Base-by-base conservation (phyloP, 139 green algal genomes). In the Trebouxia sp. region DNA sequence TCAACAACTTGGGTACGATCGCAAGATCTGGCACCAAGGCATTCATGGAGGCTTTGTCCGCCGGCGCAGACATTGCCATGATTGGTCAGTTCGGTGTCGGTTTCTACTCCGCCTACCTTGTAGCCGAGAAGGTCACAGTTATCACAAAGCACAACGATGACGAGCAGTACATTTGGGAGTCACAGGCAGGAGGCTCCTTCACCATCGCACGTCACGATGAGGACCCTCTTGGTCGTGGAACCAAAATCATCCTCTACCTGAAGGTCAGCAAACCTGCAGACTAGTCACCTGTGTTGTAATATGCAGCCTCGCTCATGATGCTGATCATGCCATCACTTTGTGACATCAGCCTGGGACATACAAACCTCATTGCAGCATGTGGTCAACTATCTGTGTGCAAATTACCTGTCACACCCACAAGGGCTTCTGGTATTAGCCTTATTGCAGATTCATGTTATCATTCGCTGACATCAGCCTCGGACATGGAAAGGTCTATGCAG, bases 1-100 rank as follows among this genome's bases (percentile, higher is more conserved):
- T 99, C 50, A 99, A 99, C 93, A 99, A 99, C 90, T 89, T 99
- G 84, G 97, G 97, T 56, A 99, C 97, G 24, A 99, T 99, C 70
- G 97, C 97, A 1, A 94, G 97, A 74, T 99, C 96, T 20, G 97
- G 97, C 78, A 99, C 97, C 83, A 98, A 99, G 90, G 88, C 93
- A 3, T 99, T 99, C 94, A 99, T 99, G 97, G 96, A 99, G 91
- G 97, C 97, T 6, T 87, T 99, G n/a, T 93, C 92, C 20, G 97
- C 97, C 17, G 97, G 97, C 80, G 97, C 97, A 15, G 97, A 99
- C 84, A 95, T 99, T 43, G 94, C 91, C 79, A 99, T 99, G 97
- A 99, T 99, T 82, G 97, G 97, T 38, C 97, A 99, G 92, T 99
- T 99, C 81, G 97, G 97, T 66, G 97, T 99, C 28, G 97, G 97